Percentiles rank a stretch among this genome's conserved stretches.
Conservation (phyloP, 2,329 filamentous ascomycete species). For the Botrytis cinerea region DNA sequence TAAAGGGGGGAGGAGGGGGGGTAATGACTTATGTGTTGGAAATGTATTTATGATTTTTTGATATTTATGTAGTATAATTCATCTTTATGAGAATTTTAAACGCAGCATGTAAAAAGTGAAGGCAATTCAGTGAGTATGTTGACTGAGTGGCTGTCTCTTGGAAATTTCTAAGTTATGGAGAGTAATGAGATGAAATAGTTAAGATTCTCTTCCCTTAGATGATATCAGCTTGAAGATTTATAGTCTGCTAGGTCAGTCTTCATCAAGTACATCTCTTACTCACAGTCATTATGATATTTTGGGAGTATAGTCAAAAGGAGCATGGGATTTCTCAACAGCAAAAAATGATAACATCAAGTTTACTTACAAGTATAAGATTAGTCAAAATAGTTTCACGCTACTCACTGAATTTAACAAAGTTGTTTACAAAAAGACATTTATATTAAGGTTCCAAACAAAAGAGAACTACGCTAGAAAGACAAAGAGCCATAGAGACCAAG, state of each 20-base stretch:
- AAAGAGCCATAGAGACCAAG: not conserved
- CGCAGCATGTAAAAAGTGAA: not conserved
- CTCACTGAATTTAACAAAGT: not conserved
- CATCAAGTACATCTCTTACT: not conserved
- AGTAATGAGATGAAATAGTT: not conserved
- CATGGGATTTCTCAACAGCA: not conserved
- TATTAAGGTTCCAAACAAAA: not conserved
- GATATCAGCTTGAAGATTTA: not conserved
- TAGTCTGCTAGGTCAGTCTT: accelerated
- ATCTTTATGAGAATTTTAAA: not conserved
- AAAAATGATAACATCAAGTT: not conserved
- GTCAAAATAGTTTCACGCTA: accelerated
- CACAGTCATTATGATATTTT: not conserved
- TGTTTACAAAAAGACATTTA: not conserved
- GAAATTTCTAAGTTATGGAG: not conserved
- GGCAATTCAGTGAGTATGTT: not conserved
- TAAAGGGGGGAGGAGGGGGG: no score
- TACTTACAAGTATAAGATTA: not conserved
- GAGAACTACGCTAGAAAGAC: not conserved
- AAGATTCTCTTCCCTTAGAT: not conserved
- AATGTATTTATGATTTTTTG: not conserved
- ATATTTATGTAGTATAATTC: not conserved
- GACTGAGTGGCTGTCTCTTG: not conserved
- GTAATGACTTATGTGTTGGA: not conserved
- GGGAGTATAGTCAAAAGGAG: not conserved